Base-by-base conservation (phyloP, 2,329 filamentous ascomycete genomes). In the Phialemonium atrogriseum region DNA sequence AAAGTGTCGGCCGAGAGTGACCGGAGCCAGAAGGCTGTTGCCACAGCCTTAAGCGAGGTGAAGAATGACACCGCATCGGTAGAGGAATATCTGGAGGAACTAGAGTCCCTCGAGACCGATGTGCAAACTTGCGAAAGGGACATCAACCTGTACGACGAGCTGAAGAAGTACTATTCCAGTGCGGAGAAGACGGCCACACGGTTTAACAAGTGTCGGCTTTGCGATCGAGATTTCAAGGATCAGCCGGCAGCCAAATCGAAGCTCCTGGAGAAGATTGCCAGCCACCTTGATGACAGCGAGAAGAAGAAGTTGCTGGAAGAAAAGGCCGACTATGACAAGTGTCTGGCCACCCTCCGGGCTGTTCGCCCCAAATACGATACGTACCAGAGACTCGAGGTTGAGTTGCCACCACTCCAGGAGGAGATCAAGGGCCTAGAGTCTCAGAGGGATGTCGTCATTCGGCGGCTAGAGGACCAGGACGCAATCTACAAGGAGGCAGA, bases 161-260 rank as follows among this genome's bases (percentile, higher is more conserved):
- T 88, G 40, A 72, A 78, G 28, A 69, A 80, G 10, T 93, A 85
- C 52, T 87, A 84, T 51, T 63, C 62, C 26, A 73, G 75, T 31
- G 86, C 81, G 48, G 62, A 85, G 30, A 68, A 74, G 21, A 69
- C 68, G 14, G 70, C 84, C 9, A 68, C 81, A 33, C 65, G 75
- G 20, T 73, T 82, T 33, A 82, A 85, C 44, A 72, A 71, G 26
- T 96, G 89, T 52, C 70, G 76, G 20, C 73, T 91, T 14, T 96
- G 89, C 50, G 69, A 74, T 25, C 74, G 86, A 32, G 56, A 66
- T 4, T 87, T 94, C 51, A 61, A 64, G 55, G 74, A 75, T 48
- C 60, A 67, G 47, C 62, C 64, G 43, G 68, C 58, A 19, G 74
- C 71, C 46, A 77, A 71, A 41, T 77, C 68, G n/a, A 73, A 64